These are phyloP conservation scores for Stromatinia cepivora DNA, from an alignment of 2,329 filamentous ascomycete genomes.

Conservation along the genomic window DNA sequence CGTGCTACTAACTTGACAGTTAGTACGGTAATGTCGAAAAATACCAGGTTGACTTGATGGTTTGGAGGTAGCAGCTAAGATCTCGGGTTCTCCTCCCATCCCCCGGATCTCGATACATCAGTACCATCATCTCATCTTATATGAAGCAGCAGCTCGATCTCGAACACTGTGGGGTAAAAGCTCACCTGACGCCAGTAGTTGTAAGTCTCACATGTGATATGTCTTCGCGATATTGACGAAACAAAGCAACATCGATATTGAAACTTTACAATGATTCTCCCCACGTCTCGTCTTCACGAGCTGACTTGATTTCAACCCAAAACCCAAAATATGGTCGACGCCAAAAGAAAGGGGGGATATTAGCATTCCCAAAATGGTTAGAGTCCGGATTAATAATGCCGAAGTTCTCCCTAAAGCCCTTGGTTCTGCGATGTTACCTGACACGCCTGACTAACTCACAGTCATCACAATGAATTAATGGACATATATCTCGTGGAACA, in stretches of 20 bases:
- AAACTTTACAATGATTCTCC: background rate
- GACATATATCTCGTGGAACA: constrained; percentile 12
- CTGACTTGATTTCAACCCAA: background rate
- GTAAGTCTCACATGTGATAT: background rate
- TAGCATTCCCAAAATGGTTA: background rate
- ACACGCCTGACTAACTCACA: constrained; percentile 4
- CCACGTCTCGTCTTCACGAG: background rate
- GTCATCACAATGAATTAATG: background rate
- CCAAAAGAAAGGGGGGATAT: background rate
- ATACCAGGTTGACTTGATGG: too few relatives aligned
- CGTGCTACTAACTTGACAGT: too few relatives aligned
- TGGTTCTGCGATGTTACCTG: background rate
- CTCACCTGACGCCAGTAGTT: constrained; percentile 1
- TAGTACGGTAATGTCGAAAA: background rate
- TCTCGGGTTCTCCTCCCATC: background rate
- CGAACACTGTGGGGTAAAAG: background rate
- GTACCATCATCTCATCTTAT: background rate
- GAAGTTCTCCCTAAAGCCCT: background rate
- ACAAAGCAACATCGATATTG: background rate
- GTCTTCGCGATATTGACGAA: background rate
- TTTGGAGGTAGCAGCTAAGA: background rate
- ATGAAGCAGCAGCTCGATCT: background rate
- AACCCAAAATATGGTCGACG: background rate
- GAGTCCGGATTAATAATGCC: background rate
- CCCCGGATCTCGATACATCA: background rate